Evolutionary conservation across 371 early-diverging fungal genomes (phyloP).

Genomic region (Mortierella sp.): DNA sequence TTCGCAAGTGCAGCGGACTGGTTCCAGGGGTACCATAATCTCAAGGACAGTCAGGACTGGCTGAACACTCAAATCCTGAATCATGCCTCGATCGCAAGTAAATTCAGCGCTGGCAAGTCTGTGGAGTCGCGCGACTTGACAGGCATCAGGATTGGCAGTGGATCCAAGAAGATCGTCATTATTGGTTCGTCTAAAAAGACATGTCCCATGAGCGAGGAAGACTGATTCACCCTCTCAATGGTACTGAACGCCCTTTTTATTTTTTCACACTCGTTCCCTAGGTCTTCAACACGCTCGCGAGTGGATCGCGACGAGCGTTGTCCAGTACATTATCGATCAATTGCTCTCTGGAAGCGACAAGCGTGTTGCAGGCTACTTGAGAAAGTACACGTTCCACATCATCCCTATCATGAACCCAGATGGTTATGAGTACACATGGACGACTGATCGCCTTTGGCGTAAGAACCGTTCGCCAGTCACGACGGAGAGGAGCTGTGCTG

Average conservation of each 20-base stretch:
- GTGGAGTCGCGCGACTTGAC: constrained; percentile 18
- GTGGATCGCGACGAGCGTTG: not conserved
- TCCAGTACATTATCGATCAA: constrained; percentile 21
- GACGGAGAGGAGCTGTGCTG: constrained; percentile 24
- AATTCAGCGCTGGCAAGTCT: constrained; percentile 30
- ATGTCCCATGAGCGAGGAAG: too few species aligned
- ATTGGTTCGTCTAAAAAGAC: too few species aligned
- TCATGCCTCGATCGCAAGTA: constrained; percentile 16
- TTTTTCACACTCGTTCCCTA: too few species aligned
- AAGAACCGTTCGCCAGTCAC: constrained; percentile 68
- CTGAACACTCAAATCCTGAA: constrained; percentile 19
- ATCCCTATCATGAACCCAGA: constrained; percentile 69
- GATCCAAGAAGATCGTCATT: constrained; percentile 29
- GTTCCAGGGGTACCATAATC: constrained; percentile 32
- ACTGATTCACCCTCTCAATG: too few species aligned
- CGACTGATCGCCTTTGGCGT: constrained; percentile 61
- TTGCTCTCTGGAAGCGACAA: constrained; percentile 29
- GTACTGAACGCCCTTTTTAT: too few species aligned
- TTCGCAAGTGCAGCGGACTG: constrained; percentile 16
- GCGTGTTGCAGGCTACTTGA: constrained; percentile 36
- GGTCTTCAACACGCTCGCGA: constrained; percentile 25
- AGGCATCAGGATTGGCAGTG: constrained; percentile 37
- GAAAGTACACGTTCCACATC: constrained; percentile 41
- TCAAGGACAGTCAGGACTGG: constrained; percentile 26
- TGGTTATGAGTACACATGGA: constrained; percentile 64